A percentile compares a stretch with the other conserved stretches of the same genome.
Conservation (phyloP, 2,329 filamentous ascomycete genomes). For the Pestalotiopsis sp. region DNA sequence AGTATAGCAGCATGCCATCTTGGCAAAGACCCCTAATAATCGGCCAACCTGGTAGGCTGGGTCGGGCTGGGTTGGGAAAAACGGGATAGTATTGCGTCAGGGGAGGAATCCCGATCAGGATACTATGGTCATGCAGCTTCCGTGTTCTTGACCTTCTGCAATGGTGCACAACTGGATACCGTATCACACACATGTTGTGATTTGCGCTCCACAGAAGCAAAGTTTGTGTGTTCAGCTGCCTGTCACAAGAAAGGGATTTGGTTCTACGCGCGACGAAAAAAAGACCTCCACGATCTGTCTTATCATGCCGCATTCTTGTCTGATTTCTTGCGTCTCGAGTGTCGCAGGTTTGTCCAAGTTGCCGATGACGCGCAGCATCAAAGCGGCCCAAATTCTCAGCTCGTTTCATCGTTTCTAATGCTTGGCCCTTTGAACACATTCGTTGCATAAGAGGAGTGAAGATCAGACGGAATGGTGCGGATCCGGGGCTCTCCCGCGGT, state of each 20-base stretch:
- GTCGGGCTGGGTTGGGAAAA: neutral
- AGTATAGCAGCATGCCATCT: neutral
- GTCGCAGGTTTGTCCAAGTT: neutral
- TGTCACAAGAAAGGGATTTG: neutral
- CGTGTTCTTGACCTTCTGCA: neutral
- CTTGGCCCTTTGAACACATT: neutral
- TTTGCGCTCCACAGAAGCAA: neutral
- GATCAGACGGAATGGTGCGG: slow-evolving; percentile 4
- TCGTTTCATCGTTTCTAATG: neutral
- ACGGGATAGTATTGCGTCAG: neutral
- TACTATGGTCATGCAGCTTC: neutral
- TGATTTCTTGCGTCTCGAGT: neutral
- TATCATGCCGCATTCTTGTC: neutral
- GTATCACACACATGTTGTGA: neutral
- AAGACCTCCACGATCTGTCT: neutral
- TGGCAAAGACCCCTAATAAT: neutral
- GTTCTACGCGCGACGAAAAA: neutral
- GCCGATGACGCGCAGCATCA: neutral
- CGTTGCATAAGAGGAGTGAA: neutral
- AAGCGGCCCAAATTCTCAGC: neutral
- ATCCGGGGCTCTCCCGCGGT: neutral
- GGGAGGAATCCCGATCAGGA: neutral
- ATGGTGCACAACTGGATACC: neutral
- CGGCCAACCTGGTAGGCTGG: neutral
- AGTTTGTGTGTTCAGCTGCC: neutral